Base-by-base conservation (phyloP, 2,329 filamentous ascomycete species). In the Pestalotiopsis sp. region DNA sequence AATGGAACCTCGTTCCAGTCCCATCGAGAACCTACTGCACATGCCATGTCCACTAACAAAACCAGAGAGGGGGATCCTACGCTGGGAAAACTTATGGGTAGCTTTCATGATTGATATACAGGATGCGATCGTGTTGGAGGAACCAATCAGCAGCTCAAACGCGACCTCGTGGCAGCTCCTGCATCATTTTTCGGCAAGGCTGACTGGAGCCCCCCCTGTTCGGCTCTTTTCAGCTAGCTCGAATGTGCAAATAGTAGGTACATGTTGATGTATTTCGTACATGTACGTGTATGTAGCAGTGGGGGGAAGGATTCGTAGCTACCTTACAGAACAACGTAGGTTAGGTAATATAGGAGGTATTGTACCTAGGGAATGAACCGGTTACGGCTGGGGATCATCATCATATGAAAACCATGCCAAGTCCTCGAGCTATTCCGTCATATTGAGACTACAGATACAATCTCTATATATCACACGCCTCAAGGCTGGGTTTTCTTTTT, bases 171-270 rank as follows among this genome's bases (percentile, higher is more conserved):
- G 61, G 61, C 25, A 23, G n/a, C 36, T 49, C 41, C 17, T 45
- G 41, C 61, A 64, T 52, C 61, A 23, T 52, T 64, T 31, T 64
- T 52, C 3, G 25, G 61, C 61, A 64, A 64, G 61, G 61, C 61
- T 64, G 61, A 64, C n/a, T 23, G 20, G 36, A 45, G 49, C 59
- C 59, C 59, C 59, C 36, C 25, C 31, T 62, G 25, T 39, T 39
- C 31, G 31, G 59, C 57, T 27, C 23, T 59, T 17, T 59, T 27
- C 20, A 27, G 23, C 57, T 59, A 59, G 27, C 25, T 59, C 13
- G 20, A 27, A 59, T 23, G 23, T 59, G 27, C 23, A 36, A 14
- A 17, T 27, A 59, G 52, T 20, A 27, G 27, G 27, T 27, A 23
- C 20, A 20, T 6, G 23, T 36, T 36, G 31, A 9, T 36, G 31